Base-by-base conservation (phyloP, 2,329 filamentous ascomycete species). In the Aspergillus luchuensis region DNA sequence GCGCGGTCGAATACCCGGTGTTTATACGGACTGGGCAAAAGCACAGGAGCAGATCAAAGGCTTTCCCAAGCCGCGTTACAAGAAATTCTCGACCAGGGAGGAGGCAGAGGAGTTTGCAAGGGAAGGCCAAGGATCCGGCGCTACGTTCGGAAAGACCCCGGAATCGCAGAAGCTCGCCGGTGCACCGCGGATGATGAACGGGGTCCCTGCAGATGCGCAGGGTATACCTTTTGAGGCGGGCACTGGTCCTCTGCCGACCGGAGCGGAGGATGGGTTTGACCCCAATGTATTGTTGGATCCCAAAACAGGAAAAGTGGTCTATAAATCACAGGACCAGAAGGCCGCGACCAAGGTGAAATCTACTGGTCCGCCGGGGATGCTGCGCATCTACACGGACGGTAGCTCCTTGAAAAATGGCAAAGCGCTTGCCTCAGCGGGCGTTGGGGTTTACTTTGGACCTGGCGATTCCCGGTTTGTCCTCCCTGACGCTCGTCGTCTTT, bases 71-170 rank as follows among this genome's bases (percentile, higher is more conserved):
- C 85, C 85, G 4, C 85, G 84, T 61, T 85, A 90, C 74, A 90
- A 89, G 75, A 89, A 85, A 63, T 93, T 92, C 66, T 75, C 79
- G 4, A 89, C 85, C 1, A 81, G 84, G 25, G 82, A 81, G 59
- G 92, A 96, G 74, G 94, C 94, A 0, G 87, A 94, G 70, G 86
- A 86, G 19, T 97, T 91, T 72, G 90, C 97, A 53, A 69, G 61
- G 3, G 69, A 82, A 43, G 78, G 78, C 21, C 72, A 72, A 63
- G 57, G 67, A 49, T 57, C 68, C 66, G 58, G 63, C 11, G 59
- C 63, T 53, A 63, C 68, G 57, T 62, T 70, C 38, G 72, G 66
- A 41, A 69, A 69, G 28, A 65, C 73, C 63, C 71, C 69, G 33
- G 63, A 69, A 5, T 54, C 67, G n/a, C 77, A 78, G 66, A 79